Evolutionary conservation across 2,329 filamentous ascomycete genomes (phyloP).

Genomic region (Setomelanomma holmii): DNA sequence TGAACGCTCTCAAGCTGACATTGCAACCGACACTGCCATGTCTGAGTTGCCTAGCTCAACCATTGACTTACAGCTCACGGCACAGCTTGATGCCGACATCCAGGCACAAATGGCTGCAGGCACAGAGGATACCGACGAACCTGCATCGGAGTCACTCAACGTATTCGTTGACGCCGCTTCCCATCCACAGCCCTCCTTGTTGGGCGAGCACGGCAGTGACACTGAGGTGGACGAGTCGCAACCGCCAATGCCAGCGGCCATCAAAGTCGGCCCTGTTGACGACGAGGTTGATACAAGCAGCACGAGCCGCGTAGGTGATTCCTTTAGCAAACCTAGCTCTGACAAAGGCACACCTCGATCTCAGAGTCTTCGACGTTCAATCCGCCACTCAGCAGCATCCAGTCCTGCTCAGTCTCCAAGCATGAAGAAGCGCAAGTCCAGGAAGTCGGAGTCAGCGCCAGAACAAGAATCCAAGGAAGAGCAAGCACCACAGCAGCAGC

Average conservation of each 20-base stretch:
- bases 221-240: constrained; percentile 34
- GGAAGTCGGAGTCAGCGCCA: constrained; percentile 13
- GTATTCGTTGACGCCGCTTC: constrained; percentile 34
- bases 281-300: constrained; percentile 24
- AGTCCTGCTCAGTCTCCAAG: constrained; percentile 26
- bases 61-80: constrained; percentile 42
- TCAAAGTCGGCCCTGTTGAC: background rate
- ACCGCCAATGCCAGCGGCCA: constrained; percentile 4
- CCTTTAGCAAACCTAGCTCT: constrained; percentile 36
- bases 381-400: constrained; percentile 28
- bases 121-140: constrained; percentile 6
- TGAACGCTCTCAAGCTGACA: constrained; percentile 5
- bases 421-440: constrained; percentile 32
- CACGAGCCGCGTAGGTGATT: constrained; percentile 46
- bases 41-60: constrained; percentile 40
- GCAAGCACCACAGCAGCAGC: background rate
- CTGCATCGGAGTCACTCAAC: constrained; percentile 25
- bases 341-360: constrained; percentile 25
- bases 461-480: constrained; percentile 23
- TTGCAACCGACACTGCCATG: constrained; percentile 16
- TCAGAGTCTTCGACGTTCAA: constrained; percentile 32
- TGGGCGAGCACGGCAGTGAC: constrained; percentile 16
- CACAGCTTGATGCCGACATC: constrained; percentile 46
- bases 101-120: constrained; percentile 22
- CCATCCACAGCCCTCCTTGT: constrained; percentile 10